Evolutionary conservation across 352 stramenopile species (phyloP), one percentile per base, ranked within the genome.

Genomic region (Phytophthora ramorum): DNA sequence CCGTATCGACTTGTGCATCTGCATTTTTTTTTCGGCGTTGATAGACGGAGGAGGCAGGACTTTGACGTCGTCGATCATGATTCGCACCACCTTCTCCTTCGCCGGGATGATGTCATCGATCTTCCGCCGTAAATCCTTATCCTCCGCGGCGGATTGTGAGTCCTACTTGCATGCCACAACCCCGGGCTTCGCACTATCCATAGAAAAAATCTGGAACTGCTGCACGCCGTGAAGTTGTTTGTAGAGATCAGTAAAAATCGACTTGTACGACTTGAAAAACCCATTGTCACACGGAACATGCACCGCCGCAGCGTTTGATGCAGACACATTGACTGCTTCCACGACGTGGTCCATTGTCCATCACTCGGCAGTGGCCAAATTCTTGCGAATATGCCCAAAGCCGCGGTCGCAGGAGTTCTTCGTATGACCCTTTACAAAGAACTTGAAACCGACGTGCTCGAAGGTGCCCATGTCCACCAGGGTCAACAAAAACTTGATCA

Each of bases 21-120:
- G 13, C 20, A 16, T 44, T 9, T 7, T 10, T 28, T 72, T 72
- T 24, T 72, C 64, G 3, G 44, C 35, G n/a, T 72, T 72, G 6
- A 17, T 19, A 30, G 38, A 13, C 1, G 57, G 52, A 24, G 50
- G 51, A 10, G 51, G 45, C 10, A 69, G 16, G 6, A 19, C 19
- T 41, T 62, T 17, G 14, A 58, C 17, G 24, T 55, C 17, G 30
- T 49, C 44, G 5, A 19, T 47, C 19, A 63, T 38, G n/a, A n/a
- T n/a, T n/a, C n/a, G n/a, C n/a, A n/a, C n/a, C n/a, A n/a, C n/a
- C n/a, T n/a, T n/a, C n/a, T n/a, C n/a, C n/a, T n/a, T n/a, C n/a
- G n/a, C n/a, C n/a, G n/a, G n/a, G n/a, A n/a, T n/a, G n/a, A 41
- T 43, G 4, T 41, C 59, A 54, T 67, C 59, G n/a, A 45, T 44